Evolutionary conservation across 805 yeast genomes (phyloP), one percentile per base, ranked within the genome.

Genomic region (Komagataella pastoris): DNA sequence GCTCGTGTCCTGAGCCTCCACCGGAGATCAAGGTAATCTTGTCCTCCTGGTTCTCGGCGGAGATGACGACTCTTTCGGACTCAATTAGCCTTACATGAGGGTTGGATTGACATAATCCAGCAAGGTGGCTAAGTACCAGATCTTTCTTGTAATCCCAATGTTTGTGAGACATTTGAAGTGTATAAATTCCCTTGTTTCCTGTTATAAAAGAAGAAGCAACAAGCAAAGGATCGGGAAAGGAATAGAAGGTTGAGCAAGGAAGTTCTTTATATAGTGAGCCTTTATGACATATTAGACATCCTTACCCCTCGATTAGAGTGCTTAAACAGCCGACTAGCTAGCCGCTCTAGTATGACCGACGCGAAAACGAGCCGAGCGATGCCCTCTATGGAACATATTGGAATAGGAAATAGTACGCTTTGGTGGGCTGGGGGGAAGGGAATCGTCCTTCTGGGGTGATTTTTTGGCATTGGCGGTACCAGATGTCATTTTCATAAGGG

Each of bases 1-100:
- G 97, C 66, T 90, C 98, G 62, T 90, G 98, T 49, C 98, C 98
- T 12, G 90, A 81, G 24, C 97, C 97, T 52, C 98, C 98, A 54
- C 97, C 97, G 40, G 96, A 81, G 24, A 90, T 69, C 49, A 90
- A 61, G 5, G 87, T 77, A 47, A 89, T 85, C 59, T 86, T 84
- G 24, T 72, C 67, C 51, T 67, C 55, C 18, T 59, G 44, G 17
- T 74, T 69, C 6, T 55, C 45, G 3, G 59, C 45, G 54, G 71
- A 68, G 63, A 67, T 77, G 8, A 80, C 73, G 4, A 81, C 83
- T 54, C 75, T 71, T 60, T 83, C 86, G 6, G 73, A 59, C 44
- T 79, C 80, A 49, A 83, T 75, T 45, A 80, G 64, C 24, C 68
- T 66, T 49, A 83, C 59, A 30, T 72, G 66, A 1, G 88, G 88